Evolutionary conservation across 441 rosid species (phyloP), one percentile per base, ranked within the genome.

Genomic region (Bruguiera hainesii): DNA sequence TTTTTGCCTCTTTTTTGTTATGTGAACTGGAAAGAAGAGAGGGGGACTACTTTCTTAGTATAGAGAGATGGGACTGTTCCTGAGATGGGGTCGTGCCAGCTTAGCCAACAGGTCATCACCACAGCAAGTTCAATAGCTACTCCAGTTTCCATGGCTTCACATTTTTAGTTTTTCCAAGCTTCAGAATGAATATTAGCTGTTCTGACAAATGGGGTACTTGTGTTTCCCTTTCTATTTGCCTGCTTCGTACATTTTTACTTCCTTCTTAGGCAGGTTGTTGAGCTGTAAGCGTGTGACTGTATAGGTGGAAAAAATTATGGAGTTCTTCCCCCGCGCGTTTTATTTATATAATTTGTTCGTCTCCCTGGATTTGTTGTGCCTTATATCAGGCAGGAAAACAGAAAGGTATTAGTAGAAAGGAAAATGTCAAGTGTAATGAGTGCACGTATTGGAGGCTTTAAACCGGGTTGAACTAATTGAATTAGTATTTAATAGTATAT

Each of bases 1-100:
- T 71, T 80, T 84, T 70, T 71, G 82, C 82, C 74, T 59, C 67
- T 70, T 72, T 77, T 55, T 63, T 72, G 83, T 70, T 73, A 75
- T 77, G 71, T 68, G 84, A 81, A 77, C 77, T 82, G 87, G 81
- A 82, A 79, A 85, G 85, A 72, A 57, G 39, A 67, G 75, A 64
- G 31, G 64, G 64, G 60, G 63, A 53, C 68, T 49, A 52, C 80
- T 55, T 61, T 72, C 74, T 72, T 65, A 21, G 74, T 56, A 52
- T 50, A 64, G 39, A 72, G 69, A 80, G 67, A 76, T 66, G 67
- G 79, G 65, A 65, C 76, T 72, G 63, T 68, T 74, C 66, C 65
- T 75, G 13, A 64, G 37, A 81, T 79, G 83, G 83, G 89, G 83
- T 78, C 89, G 78, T 74, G 84, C 79, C 84, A 83, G 81, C 80